These are phyloP conservation scores for Pseudopithomyces chartarum DNA, from an alignment of 2,329 filamentous ascomycete species.

Conservation along the genomic window DNA sequence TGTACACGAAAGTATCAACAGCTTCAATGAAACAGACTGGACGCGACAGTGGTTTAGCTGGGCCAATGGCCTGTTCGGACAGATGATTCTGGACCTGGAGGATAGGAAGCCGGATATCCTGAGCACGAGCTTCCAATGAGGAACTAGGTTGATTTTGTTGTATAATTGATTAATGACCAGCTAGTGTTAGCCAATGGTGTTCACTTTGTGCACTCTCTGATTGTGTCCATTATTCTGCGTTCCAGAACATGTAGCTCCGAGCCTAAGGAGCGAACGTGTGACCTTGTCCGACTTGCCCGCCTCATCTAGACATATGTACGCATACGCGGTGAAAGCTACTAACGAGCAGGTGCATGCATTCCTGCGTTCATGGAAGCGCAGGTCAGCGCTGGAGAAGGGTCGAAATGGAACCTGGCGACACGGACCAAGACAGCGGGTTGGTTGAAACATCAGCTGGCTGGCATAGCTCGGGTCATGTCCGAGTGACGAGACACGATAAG, in stretches of 20 bases:
- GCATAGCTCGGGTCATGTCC: not conserved
- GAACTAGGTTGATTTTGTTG: conserved; percentile 5
- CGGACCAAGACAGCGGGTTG: too few species aligned
- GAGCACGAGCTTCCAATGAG: conserved; percentile 50
- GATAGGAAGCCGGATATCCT: conserved; percentile 51
- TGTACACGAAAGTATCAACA: conserved; percentile 59
- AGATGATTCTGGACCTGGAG: conserved; percentile 55
- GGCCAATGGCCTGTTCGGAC: conserved; percentile 58
- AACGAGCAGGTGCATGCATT: too few species aligned
- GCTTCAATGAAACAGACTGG: conserved; percentile 52
- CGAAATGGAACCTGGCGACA: too few species aligned
- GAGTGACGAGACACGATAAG: not conserved
- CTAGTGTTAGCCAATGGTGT: not conserved
- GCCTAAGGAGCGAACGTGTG: not conserved
- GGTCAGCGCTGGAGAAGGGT: too few species aligned
- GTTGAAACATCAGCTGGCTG: too few species aligned
- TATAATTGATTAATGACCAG: not conserved
- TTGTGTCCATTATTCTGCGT: too few species aligned
- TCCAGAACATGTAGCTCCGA: not conserved
- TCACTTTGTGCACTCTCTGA: not conserved
- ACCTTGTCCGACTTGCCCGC: conserved; percentile 6
- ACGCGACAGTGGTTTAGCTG: conserved; percentile 59
- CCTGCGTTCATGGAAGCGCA: too few species aligned
- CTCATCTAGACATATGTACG: conserved; percentile 9
- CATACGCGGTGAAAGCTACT: conserved; percentile 10